These are phyloP conservation scores for Phytophthora idaei DNA, from an alignment of 352 stramenopile genomes.

Conservation along the genomic window DNA sequence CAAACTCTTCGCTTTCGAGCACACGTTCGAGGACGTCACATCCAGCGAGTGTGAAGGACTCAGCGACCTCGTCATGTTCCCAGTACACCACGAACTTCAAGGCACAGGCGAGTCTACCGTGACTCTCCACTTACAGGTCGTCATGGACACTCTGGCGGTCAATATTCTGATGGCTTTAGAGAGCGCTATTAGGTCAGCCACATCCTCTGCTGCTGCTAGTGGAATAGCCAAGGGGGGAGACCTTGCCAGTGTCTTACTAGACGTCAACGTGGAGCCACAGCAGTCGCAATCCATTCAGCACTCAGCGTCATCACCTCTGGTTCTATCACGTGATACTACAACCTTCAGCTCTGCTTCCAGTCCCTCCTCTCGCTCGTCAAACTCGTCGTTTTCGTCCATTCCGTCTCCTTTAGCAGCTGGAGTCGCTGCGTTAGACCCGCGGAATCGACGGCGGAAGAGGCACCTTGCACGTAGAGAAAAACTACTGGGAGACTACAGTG, in stretches of 20 bases:
- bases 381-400: slow-evolving; percentile 35
- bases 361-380: slow-evolving; percentile 22
- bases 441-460: slow-evolving; percentile 48
- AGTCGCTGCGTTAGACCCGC: slow-evolving; percentile 47
- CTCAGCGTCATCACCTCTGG: slow-evolving; percentile 29
- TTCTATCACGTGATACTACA: slow-evolving; percentile 27
- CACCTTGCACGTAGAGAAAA: slow-evolving; percentile 72
- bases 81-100: slow-evolving; percentile 68
- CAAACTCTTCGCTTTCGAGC: slow-evolving; percentile 87
- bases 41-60: slow-evolving; percentile 64
- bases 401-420: slow-evolving; percentile 38
- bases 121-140: slow-evolving; percentile 78
- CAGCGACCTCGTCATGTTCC: slow-evolving; percentile 83
- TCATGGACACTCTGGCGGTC: slow-evolving; percentile 82
- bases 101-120: slow-evolving; percentile 73
- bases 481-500: slow-evolving; percentile 80
- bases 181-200: slow-evolving; percentile 69
- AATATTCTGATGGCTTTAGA: slow-evolving; percentile 86
- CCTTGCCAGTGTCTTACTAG: slow-evolving; percentile 60
- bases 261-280: slow-evolving; percentile 76
- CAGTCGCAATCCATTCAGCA: slow-evolving; percentile 28
- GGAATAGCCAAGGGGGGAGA: slow-evolving; percentile 19
- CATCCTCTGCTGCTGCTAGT: slow-evolving; percentile 41
- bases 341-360: slow-evolving; percentile 19
- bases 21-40: slow-evolving; percentile 66